These are phyloP conservation scores for Kwoniella dejecticola DNA, from an alignment of 768 basidiomycete genomes.

Conservation along the genomic window DNA sequence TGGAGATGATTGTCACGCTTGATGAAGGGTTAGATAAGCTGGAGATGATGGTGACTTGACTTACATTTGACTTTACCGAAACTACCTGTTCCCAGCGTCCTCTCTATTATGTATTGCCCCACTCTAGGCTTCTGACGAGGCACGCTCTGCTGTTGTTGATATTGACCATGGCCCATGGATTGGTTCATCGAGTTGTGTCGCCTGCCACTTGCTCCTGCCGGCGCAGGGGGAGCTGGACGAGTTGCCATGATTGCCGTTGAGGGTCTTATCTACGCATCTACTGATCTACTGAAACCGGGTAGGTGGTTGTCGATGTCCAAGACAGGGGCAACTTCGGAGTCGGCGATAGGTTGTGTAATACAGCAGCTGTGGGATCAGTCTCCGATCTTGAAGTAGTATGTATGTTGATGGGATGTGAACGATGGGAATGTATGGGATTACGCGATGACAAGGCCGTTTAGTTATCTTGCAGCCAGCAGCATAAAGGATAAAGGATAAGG, in stretches of 20 bases:
- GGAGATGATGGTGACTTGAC: constrained; percentile 59
- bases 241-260: constrained; percentile 40
- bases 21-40: not conserved
- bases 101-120: constrained; percentile 84
- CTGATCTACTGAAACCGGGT: too few species aligned
- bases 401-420: too few species aligned
- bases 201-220: constrained; percentile 14
- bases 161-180: constrained; percentile 7
- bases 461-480: too few species aligned
- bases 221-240: constrained; percentile 50
- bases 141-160: constrained; percentile 8
- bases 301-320: too few species aligned
- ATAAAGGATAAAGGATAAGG: too few species aligned
- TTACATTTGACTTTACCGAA: constrained; percentile 99
- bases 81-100: constrained; percentile 91
- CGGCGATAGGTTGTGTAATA: too few species aligned
- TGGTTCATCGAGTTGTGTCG: constrained; percentile 3
- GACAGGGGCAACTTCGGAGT: too few species aligned
- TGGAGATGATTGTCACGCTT: not conserved
- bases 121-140: constrained; percentile 64
- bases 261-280: too few species aligned
- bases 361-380: too few species aligned
- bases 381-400: too few species aligned
- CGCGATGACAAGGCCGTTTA: too few species aligned
- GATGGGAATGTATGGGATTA: too few species aligned